These are phyloP conservation scores for Arthromyces matolae DNA, from an alignment of 768 basidiomycete genomes.

Conservation along the genomic window DNA sequence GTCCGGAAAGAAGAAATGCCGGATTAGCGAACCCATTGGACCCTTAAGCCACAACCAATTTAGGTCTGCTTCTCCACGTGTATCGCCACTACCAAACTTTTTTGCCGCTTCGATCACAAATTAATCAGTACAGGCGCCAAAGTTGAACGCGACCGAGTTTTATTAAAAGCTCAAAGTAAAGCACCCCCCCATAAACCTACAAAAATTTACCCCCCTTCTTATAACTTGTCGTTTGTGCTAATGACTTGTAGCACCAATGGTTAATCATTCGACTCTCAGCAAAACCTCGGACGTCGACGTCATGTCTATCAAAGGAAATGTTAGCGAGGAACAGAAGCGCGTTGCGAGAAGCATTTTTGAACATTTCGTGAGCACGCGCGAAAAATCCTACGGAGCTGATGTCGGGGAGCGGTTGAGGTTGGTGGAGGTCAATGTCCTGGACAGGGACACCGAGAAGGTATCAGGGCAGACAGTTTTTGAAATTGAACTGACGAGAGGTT, in stretches of 20 bases:
- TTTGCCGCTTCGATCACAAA: slow-evolving; percentile 13
- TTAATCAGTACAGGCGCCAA: not conserved
- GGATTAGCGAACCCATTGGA: not conserved
- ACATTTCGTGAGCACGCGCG: slow-evolving; percentile 34
- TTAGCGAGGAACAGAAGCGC: slow-evolving; percentile 35
- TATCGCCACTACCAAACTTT: slow-evolving; percentile 4
- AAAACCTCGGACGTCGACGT: slow-evolving; percentile 17
- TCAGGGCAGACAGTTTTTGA: slow-evolving; percentile 37
- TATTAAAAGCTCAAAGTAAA: slow-evolving; percentile 7
- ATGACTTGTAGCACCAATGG: not conserved
- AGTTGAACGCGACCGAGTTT: no score
- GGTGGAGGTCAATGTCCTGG: slow-evolving; percentile 34
- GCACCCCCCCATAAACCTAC: no score
- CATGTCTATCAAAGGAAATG: slow-evolving; percentile 37
- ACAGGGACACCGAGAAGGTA: slow-evolving; percentile 9
- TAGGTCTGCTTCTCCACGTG: not conserved
- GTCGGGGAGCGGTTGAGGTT: slow-evolving; percentile 36
- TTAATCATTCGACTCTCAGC: not conserved
- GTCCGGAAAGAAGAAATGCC: slow-evolving; percentile 5
- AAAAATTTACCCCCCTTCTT: not conserved
- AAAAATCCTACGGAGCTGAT: slow-evolving; percentile 33
- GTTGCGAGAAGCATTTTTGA: slow-evolving; percentile 29
- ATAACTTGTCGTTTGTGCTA: slow-evolving; percentile 1
- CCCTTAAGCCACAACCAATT: not conserved
- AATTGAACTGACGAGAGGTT: slow-evolving; percentile 35